phyloP scores from a whole-genome alignment of 2,329 filamentous ascomycete species.

The Knufia fluminis region DNA sequence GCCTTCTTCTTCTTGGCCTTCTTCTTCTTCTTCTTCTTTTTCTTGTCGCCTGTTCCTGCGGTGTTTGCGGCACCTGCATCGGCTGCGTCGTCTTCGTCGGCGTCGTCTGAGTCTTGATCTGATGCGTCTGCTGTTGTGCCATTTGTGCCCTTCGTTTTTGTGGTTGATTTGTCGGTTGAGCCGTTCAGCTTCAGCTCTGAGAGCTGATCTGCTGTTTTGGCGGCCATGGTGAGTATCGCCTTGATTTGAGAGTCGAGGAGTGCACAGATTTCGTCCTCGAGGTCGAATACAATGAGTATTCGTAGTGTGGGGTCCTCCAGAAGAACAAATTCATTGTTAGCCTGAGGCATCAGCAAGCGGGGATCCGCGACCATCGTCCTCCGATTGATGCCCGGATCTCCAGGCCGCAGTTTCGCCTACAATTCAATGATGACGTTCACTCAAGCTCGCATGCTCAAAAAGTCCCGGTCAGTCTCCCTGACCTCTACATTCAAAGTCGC shows the following conservation, averaged over 20 bases:
- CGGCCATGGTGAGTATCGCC: slow-evolving; percentile 17
- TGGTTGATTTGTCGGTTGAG: slow-evolving; percentile 24
- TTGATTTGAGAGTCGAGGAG: no score
- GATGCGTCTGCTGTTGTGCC: slow-evolving; percentile 31
- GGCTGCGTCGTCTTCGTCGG: slow-evolving; percentile 40
- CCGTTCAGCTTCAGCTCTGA: slow-evolving; percentile 26
- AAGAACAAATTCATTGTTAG: no score
- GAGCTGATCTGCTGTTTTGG: slow-evolving; percentile 22
- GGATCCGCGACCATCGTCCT: not conserved
- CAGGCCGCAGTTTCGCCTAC: not conserved
- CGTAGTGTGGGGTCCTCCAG: no score
- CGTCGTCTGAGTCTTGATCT: slow-evolving; percentile 47
- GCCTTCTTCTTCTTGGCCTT: slow-evolving; percentile 68
- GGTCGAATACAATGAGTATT: no score
- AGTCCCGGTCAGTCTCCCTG: not conserved
- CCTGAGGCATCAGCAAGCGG: not conserved
- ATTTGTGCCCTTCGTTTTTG: slow-evolving; percentile 29
- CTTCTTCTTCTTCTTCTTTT: slow-evolving; percentile 63
- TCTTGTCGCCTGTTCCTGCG: slow-evolving; percentile 29
- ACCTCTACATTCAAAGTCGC: not conserved
- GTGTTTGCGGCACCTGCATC: slow-evolving; percentile 28
- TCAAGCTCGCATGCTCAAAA: not conserved
- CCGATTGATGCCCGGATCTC: not conserved
- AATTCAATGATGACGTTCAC: not conserved
- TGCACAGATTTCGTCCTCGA: no score